These are phyloP conservation scores for Pneumocystis murina DNA, from an alignment of 1,139 yeast species.

Conservation along the genomic window DNA sequence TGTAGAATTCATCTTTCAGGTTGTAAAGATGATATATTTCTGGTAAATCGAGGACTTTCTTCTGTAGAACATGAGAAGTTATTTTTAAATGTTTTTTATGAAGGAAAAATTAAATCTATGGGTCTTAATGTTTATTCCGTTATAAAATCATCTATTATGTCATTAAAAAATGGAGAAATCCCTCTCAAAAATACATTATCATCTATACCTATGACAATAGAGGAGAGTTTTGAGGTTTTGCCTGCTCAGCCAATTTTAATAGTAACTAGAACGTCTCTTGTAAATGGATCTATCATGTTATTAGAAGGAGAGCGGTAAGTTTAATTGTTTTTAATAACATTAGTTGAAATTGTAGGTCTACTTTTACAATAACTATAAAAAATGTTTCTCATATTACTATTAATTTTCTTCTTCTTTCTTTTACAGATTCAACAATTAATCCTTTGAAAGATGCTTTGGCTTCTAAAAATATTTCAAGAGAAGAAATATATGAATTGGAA, in stretches of 20 bases:
- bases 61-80: constrained; percentile 18
- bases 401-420: constrained; percentile 45
- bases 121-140: constrained; percentile 9
- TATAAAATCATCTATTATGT: constrained; percentile 3
- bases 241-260: constrained; percentile 54
- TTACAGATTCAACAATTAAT: constrained; percentile 61
- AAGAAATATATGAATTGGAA: constrained; percentile 63
- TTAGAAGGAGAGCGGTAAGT: constrained; percentile 56
- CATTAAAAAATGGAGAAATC: constrained; percentile 1
- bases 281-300: constrained; percentile 60
- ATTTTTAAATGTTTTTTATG: constrained; percentile 22
- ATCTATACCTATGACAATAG: constrained; percentile 2
- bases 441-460: constrained; percentile 36
- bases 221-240: constrained; percentile 30
- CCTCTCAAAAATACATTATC: constrained; percentile 13
- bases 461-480: constrained; percentile 26
- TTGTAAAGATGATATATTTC: constrained; percentile 27
- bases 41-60: constrained; percentile 20
- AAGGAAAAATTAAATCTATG: constrained; percentile 9
- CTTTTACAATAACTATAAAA: constrained; percentile 37
- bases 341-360: background rate
- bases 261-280: constrained; percentile 38
- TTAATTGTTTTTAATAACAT: background rate
- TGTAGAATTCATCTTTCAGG: constrained; percentile 35
- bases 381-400: constrained; percentile 44